Conservation (phyloP, 768 basidiomycete species). For the Lactarius akahatsu region DNA sequence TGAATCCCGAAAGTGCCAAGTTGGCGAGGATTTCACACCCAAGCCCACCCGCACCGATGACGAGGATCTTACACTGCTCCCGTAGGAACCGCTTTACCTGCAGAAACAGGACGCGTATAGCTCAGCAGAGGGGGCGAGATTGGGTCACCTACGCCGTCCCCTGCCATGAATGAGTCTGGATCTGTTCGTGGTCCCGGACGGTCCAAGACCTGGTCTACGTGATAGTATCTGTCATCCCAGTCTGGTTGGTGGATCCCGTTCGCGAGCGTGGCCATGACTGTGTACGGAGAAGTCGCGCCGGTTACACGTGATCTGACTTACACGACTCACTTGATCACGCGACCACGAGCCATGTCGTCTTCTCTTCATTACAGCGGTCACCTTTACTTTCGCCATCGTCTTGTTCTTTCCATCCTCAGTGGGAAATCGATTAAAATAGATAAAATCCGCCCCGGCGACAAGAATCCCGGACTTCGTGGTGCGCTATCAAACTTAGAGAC, state of each 20-base stretch:
- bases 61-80: conserved; percentile 84
- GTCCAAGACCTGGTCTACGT: conserved; percentile 86
- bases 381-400: conserved; percentile 75
- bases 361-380: conserved; percentile 71
- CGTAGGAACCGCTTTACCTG: conserved; percentile 89
- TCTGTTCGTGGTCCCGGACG: conserved; percentile 88
- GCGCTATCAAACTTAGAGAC: conserved; percentile 23
- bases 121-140: background rate
- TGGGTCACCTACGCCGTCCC: conserved; percentile 61
- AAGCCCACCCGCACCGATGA: conserved; percentile 96
- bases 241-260: conserved; percentile 44
- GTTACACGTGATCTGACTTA: conserved; percentile 2
- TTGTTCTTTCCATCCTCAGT: conserved; percentile 87
- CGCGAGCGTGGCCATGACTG: conserved; percentile 4
- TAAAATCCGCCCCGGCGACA: conserved; percentile 86
- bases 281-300: background rate
- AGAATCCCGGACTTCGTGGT: conserved; percentile 95
- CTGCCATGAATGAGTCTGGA: conserved; percentile 68
- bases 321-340: conserved; percentile 12
- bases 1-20: conserved; percentile 94
- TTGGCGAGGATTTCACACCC: conserved; percentile 98
- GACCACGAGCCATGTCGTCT: background rate
- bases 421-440: conserved; percentile 83
- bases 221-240: conserved; percentile 67
- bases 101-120: conserved; percentile 4